phyloP scores from a whole-genome alignment of 2,329 filamentous ascomycete species.

The Botrytis fragariae region DNA sequence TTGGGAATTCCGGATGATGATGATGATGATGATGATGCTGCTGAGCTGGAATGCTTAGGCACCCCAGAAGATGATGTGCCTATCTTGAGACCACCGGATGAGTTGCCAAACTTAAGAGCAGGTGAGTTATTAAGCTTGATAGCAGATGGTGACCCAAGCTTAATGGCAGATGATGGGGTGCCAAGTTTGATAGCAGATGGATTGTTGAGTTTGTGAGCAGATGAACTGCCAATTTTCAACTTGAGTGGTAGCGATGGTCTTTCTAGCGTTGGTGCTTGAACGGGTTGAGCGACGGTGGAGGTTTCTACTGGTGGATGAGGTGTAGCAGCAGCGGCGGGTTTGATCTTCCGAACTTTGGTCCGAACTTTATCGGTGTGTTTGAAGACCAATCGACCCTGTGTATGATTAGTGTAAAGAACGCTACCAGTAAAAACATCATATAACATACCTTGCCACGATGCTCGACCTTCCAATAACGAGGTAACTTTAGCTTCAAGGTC shows the following conservation, averaged over 20 bases:
- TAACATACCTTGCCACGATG: constrained; percentile 40
- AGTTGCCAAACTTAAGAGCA: neutral
- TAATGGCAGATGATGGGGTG: neutral
- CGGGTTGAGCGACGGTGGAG: neutral
- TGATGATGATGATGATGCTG: neutral
- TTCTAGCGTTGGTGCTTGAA: neutral
- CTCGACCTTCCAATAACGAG: constrained; percentile 46
- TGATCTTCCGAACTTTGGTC: constrained; percentile 22
- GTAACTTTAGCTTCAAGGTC: constrained; percentile 47
- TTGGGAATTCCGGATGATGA: neutral
- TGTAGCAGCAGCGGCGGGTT: neutral
- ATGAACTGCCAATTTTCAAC: constrained; percentile 8
- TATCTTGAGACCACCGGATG: neutral
- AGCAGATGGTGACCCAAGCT: constrained; percentile 2
- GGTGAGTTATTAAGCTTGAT: neutral
- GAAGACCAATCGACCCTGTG: constrained; percentile 35
- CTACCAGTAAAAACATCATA: neutral
- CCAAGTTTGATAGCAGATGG: neutral
- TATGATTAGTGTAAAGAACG: constrained; percentile 17
- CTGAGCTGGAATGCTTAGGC: neutral
- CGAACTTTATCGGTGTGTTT: constrained; percentile 35
- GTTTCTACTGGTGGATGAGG: constrained; percentile 12
- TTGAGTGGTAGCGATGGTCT: constrained; percentile 16
- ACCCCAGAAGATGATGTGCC: neutral
- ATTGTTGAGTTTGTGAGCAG: neutral